Percentiles rank a stretch among this genome's conserved stretches.
phyloP scores from a whole-genome alignment of 805 yeast species.

The Yarrowia phangngaensis region DNA sequence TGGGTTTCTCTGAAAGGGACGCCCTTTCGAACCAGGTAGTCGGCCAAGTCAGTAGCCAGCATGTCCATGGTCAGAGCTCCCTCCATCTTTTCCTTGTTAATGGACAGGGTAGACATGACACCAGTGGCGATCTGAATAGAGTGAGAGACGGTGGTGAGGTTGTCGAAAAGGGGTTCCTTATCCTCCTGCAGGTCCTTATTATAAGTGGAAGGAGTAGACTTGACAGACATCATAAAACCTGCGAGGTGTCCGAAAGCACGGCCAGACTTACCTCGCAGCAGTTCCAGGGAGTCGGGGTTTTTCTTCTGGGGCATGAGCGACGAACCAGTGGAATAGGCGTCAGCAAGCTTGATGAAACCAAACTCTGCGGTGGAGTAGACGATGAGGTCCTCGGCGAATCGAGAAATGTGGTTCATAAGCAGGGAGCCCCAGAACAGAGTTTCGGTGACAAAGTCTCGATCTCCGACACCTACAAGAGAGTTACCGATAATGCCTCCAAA shows the following conservation, averaged over 20 bases:
- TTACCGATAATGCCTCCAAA: slow-evolving; percentile 88
- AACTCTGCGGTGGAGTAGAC: slow-evolving; percentile 97
- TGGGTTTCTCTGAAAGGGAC: slow-evolving; percentile 99
- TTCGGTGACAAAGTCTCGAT: slow-evolving; percentile 96
- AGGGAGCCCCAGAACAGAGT: slow-evolving; percentile 91
- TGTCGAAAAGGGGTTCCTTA: slow-evolving; percentile 96
- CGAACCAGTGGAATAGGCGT: slow-evolving; percentile 97
- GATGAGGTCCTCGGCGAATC: slow-evolving; percentile 91
- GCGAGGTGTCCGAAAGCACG: slow-evolving; percentile 92
- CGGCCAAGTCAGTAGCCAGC: slow-evolving; percentile 98
- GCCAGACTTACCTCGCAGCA: slow-evolving; percentile 94
- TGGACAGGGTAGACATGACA: slow-evolving; percentile 79
- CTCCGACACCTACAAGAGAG: slow-evolving; percentile 94
- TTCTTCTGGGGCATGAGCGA: slow-evolving; percentile 99
- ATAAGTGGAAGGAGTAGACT: slow-evolving; percentile 96
- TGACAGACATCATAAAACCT: slow-evolving; percentile 93
- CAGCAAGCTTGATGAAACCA: slow-evolving; percentile 88
- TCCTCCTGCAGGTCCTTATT: slow-evolving; percentile 99
- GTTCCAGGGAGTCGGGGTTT: slow-evolving; percentile 93
- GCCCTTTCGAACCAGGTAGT: slow-evolving; percentile 93
- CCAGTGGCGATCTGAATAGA: slow-evolving; percentile 94
- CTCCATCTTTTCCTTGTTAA: slow-evolving; percentile 72
- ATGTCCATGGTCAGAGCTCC: slow-evolving; percentile 95
- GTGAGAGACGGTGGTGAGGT: slow-evolving; percentile 85
- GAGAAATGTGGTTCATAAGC: slow-evolving; percentile 91